Percentiles rank a stretch among this genome's conserved stretches.
phyloP scores from a whole-genome alignment of 768 basidiomycete genomes.

The Arthromyces matolae region DNA sequence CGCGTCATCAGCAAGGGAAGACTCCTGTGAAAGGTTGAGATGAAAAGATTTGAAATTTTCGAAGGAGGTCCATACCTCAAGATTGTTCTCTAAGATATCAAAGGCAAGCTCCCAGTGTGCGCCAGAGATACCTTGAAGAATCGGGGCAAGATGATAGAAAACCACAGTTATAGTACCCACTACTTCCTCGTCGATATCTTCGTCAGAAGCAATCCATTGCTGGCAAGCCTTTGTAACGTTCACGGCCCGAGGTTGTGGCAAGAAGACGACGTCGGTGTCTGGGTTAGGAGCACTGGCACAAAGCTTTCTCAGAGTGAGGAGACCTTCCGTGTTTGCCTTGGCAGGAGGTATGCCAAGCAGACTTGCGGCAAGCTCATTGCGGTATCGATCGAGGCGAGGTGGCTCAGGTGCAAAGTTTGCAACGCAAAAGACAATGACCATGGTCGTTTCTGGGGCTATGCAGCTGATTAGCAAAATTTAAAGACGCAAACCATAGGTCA shows the following conservation, averaged over 20 bases:
- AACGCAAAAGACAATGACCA: constrained; percentile 63
- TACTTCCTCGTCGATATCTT: constrained; percentile 71
- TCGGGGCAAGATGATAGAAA: constrained; percentile 74
- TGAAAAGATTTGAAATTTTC: background rate
- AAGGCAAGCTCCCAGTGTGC: constrained; percentile 92
- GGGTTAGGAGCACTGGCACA: constrained; percentile 70
- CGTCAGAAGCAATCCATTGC: constrained; percentile 67
- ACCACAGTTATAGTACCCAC: constrained; percentile 75
- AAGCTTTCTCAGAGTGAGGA: constrained; percentile 65
- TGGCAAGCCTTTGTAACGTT: constrained; percentile 84
- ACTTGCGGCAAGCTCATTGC: constrained; percentile 87
- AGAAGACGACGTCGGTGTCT: constrained; percentile 78
- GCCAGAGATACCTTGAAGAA: constrained; percentile 83
- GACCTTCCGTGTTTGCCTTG: constrained; percentile 66
- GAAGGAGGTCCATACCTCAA: constrained; percentile 58
- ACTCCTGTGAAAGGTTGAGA: constrained; percentile 39
- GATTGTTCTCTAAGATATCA: constrained; percentile 81
- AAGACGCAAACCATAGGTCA: constrained; percentile 17
- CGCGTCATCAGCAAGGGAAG: constrained; percentile 52
- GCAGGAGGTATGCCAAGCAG: constrained; percentile 61
- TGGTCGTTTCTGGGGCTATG: constrained; percentile 65
- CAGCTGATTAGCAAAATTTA: background rate
- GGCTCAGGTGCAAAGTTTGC: constrained; percentile 64
- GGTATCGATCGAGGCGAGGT: constrained; percentile 68
- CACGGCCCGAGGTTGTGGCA: constrained; percentile 80